These are phyloP conservation scores for Oxyria digyna DNA, from an alignment of 148 eudicot genomes.

Conservation along the genomic window DNA sequence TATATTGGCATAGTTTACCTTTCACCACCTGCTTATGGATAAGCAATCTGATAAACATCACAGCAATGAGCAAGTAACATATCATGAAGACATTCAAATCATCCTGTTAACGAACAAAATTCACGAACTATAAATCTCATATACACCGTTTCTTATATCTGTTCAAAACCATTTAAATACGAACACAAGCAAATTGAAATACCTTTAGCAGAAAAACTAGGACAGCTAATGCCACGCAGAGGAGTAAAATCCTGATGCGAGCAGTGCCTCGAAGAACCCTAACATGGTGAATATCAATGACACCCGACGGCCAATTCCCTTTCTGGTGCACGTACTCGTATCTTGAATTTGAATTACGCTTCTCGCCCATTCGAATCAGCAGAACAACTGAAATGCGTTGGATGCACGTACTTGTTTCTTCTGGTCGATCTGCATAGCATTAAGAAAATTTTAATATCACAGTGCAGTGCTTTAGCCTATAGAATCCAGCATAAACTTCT, in stretches of 20 bases:
- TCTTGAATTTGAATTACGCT: slow-evolving; percentile 20
- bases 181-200: slow-evolving; percentile 5
- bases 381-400: too few relatives aligned
- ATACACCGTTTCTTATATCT: not conserved
- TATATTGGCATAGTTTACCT: slow-evolving; percentile 27
- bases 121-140: not conserved
- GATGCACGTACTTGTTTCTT: slow-evolving; percentile 32
- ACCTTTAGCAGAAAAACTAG: slow-evolving; percentile 15
- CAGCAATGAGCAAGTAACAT: slow-evolving; percentile 26
- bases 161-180: not conserved
- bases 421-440: slow-evolving; percentile 33
- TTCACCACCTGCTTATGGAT: slow-evolving; percentile 37
- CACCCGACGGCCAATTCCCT: slow-evolving; percentile 23
- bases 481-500: not conserved
- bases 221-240: slow-evolving; percentile 4
- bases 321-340: slow-evolving; percentile 38
- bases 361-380: slow-evolving; percentile 19
- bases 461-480: not conserved
- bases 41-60: slow-evolving; percentile 24
- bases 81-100: slow-evolving; percentile 15
- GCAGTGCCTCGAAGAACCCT: slow-evolving; percentile 13
- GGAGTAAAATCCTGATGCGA: slow-evolving; percentile 11
- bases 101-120: slow-evolving; percentile 18
- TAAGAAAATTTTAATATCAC: slow-evolving; percentile 8
- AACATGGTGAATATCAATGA: slow-evolving; percentile 49